Evolutionary conservation across 1,139 yeast species (phyloP).

Genomic region (Pichia sp.): DNA sequence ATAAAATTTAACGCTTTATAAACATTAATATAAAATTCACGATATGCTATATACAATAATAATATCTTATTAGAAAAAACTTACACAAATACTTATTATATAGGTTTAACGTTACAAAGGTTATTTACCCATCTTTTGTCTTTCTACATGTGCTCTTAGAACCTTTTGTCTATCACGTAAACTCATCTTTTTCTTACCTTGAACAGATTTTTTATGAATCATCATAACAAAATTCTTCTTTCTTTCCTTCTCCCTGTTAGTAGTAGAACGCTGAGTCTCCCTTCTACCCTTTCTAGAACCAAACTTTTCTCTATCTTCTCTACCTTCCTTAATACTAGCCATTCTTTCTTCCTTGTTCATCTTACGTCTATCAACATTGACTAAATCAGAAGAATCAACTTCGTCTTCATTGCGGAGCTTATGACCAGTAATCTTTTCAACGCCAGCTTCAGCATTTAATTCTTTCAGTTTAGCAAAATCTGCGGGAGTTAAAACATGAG

Average conservation of each 20-base stretch:
- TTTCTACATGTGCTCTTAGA: slow-evolving; percentile 75
- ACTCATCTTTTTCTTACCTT: slow-evolving; percentile 87
- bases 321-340: slow-evolving; percentile 82
- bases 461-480: slow-evolving; percentile 94
- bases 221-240: slow-evolving; percentile 99
- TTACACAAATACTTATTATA: neutral
- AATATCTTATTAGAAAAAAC: neutral
- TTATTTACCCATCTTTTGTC: slow-evolving; percentile 72
- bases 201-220: slow-evolving; percentile 91
- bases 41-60: neutral
- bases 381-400: slow-evolving; percentile 71
- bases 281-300: slow-evolving; percentile 84
- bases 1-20: slow-evolving; percentile 6
- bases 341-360: slow-evolving; percentile 85
- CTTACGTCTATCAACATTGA: slow-evolving; percentile 83
- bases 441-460: slow-evolving; percentile 74
- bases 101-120: neutral
- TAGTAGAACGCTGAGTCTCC: slow-evolving; percentile 74
- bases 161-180: slow-evolving; percentile 86
- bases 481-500: slow-evolving; percentile 87
- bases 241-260: slow-evolving; percentile 92
- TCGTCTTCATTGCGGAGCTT: slow-evolving; percentile 59
- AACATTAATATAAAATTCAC: neutral
- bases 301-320: slow-evolving; percentile 85
- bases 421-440: slow-evolving; percentile 60